Evolutionary conservation across 2,329 filamentous ascomycete species (phyloP).

Genomic region (Ceratocystis smalleyi): DNA sequence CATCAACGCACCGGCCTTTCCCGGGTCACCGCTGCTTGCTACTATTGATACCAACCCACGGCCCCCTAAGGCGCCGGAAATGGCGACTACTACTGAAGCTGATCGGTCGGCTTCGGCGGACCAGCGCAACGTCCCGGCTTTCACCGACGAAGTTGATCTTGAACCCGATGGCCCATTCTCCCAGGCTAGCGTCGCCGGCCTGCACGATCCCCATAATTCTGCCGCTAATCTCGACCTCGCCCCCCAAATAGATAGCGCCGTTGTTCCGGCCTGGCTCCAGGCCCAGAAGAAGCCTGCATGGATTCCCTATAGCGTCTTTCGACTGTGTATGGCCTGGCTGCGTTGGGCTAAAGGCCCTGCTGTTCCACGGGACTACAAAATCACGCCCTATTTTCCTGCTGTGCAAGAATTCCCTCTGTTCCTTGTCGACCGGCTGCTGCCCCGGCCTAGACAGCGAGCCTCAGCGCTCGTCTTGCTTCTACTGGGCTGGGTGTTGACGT

Average conservation of each 20-base stretch:
- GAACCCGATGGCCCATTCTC: slow-evolving; percentile 32
- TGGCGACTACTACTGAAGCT: neutral
- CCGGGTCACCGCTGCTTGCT: neutral
- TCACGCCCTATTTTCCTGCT: slow-evolving; percentile 45
- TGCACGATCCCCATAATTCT: slow-evolving; percentile 26
- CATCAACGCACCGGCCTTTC: neutral
- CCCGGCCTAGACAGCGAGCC: slow-evolving; percentile 42
- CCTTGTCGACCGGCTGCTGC: slow-evolving; percentile 47
- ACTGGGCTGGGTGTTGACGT: slow-evolving; percentile 52
- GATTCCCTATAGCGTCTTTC: slow-evolving; percentile 42
- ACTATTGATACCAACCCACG: neutral
- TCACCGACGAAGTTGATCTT: slow-evolving; percentile 14
- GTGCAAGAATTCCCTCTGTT: slow-evolving; percentile 52
- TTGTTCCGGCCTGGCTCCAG: slow-evolving; percentile 31
- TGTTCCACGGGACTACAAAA: slow-evolving; percentile 35
- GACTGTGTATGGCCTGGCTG: slow-evolving; percentile 27
- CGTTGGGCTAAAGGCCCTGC: slow-evolving; percentile 42
- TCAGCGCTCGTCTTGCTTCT: slow-evolving; percentile 45
- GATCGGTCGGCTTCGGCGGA: neutral
- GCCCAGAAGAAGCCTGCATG: slow-evolving; percentile 42
- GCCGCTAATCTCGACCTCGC: slow-evolving; percentile 5
- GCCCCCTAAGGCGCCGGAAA: neutral
- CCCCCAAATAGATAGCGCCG: slow-evolving; percentile 6
- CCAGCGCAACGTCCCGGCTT: neutral
- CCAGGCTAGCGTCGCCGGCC: slow-evolving; percentile 18